A percentile compares a stretch with the other conserved stretches of the same genome.
phyloP scores from a whole-genome alignment of 257 asterid species.

The Primulina eburnea region DNA sequence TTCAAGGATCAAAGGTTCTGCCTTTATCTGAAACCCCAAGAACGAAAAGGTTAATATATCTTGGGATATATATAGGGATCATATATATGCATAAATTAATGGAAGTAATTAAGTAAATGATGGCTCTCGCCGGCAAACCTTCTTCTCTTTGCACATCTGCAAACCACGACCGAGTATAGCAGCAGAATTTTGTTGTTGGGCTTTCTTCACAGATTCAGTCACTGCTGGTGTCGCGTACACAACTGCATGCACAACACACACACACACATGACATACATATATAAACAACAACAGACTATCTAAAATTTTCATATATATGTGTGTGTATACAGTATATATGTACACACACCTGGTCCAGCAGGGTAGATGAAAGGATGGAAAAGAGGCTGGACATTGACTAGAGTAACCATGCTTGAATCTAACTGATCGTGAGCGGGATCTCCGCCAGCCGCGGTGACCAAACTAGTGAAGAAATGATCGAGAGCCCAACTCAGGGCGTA shows the following conservation, averaged over 20 bases:
- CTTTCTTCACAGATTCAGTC: constrained; percentile 53
- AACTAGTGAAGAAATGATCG: constrained; percentile 31
- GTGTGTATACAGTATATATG: too few relatives aligned
- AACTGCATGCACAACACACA: constrained; percentile 22
- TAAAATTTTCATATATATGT: not conserved
- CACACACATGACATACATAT: not conserved
- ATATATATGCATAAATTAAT: too few relatives aligned
- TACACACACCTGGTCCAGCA: constrained; percentile 57
- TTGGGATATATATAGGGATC: too few relatives aligned
- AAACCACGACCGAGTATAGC: constrained; percentile 47
- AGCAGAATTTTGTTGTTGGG: constrained; percentile 49
- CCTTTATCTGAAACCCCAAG: constrained; percentile 39
- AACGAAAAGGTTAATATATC: too few relatives aligned
- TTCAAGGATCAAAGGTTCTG: constrained; percentile 57
- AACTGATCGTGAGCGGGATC: constrained; percentile 16
- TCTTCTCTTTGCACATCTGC: constrained; percentile 50
- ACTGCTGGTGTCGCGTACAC: constrained; percentile 47
- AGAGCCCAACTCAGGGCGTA: constrained; percentile 63
- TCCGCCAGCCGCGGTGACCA: not conserved
- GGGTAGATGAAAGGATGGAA: constrained; percentile 57
- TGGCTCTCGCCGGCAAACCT: constrained; percentile 26
- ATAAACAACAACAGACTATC: not conserved
- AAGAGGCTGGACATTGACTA: constrained; percentile 49
- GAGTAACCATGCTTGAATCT: constrained; percentile 26
- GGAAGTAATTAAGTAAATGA: too few relatives aligned